phyloP scores from a whole-genome alignment of 169 alveolate genomes.

The Plasmodium gonderi region DNA sequence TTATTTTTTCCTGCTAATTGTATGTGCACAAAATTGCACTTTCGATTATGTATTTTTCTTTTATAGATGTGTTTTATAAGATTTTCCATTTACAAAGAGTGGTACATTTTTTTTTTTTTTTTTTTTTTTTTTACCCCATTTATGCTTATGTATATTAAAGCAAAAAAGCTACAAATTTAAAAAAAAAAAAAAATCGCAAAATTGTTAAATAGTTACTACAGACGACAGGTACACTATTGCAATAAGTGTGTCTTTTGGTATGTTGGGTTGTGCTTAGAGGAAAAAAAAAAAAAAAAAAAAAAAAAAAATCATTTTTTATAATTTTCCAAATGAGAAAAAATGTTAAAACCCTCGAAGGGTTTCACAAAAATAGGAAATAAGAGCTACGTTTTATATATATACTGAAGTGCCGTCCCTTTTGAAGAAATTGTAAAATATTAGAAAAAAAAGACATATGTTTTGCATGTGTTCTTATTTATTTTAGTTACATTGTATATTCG shows the following conservation, averaged over 20 bases:
- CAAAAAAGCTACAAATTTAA: background rate
- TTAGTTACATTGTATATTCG: background rate
- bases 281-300: background rate
- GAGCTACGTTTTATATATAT: background rate
- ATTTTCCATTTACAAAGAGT: background rate
- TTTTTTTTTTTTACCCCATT: constrained; percentile 3
- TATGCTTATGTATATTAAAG: background rate
- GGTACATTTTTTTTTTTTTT: background rate
- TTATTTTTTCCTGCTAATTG: background rate
- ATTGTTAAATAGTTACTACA: background rate
- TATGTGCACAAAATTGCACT: constrained; percentile 71
- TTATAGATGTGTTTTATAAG: background rate
- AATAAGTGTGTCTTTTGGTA: background rate
- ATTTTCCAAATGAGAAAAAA: background rate
- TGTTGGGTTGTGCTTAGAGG: background rate
- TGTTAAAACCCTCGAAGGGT: background rate
- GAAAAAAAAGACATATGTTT: background rate
- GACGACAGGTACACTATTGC: background rate
- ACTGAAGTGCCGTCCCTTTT: background rate
- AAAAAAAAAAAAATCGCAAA: background rate
- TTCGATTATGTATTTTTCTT: background rate
- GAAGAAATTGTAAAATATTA: background rate
- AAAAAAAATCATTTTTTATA: background rate
- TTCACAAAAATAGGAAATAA: background rate
- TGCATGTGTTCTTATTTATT: background rate